Evolutionary conservation across 1,139 yeast genomes (phyloP).

Genomic region (Hansenula lynferdii): DNA sequence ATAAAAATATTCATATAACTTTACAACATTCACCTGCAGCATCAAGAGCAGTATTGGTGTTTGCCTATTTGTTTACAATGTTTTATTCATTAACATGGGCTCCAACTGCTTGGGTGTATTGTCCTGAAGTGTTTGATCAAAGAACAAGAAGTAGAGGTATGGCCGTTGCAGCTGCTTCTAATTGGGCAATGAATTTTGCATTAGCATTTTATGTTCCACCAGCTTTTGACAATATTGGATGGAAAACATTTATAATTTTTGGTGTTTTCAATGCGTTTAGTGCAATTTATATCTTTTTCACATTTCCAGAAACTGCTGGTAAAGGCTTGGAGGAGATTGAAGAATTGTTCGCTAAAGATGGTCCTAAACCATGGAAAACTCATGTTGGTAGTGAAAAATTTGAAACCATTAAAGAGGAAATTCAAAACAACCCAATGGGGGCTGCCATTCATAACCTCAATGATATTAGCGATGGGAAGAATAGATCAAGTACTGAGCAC

Average conservation of each 20-base stretch:
- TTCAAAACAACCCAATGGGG: background rate
- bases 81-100: slow-evolving; percentile 35
- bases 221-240: slow-evolving; percentile 34
- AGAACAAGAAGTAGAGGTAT: slow-evolving; percentile 38
- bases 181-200: slow-evolving; percentile 44
- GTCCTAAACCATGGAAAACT: slow-evolving; percentile 44
- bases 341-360: slow-evolving; percentile 36
- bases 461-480: no score
- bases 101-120: slow-evolving; percentile 41
- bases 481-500: background rate
- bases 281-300: slow-evolving; percentile 60
- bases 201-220: slow-evolving; percentile 46
- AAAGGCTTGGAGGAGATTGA: slow-evolving; percentile 61
- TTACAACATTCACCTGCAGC: no score
- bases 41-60: slow-evolving; percentile 27
- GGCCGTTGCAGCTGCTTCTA: slow-evolving; percentile 44
- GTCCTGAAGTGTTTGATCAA: slow-evolving; percentile 39
- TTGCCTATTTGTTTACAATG: slow-evolving; percentile 37
- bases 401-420: background rate
- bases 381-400: slow-evolving; percentile 10
- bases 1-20: no score
- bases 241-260: slow-evolving; percentile 39
- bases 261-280: slow-evolving; percentile 36
- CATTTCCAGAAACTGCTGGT: slow-evolving; percentile 64
- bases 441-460: background rate